A percentile compares a stretch with the other conserved stretches of the same genome.
These are phyloP conservation scores for Pyrus bretschneideri DNA, from an alignment of 306 rosid species.

Conservation along the genomic window DNA sequence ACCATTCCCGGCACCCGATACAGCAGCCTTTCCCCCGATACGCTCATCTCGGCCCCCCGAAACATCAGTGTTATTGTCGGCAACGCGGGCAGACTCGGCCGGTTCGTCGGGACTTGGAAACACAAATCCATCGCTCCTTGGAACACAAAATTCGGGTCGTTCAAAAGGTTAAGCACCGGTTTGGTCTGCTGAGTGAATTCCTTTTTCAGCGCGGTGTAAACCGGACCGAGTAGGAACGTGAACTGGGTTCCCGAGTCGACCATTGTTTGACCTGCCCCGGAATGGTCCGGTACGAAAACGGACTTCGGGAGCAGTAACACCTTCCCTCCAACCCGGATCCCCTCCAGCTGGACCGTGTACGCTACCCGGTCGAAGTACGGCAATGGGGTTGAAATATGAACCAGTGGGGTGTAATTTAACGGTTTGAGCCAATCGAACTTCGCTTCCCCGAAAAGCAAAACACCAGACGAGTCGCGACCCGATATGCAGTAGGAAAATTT, in stretches of 20 bases:
- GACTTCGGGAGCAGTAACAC: constrained; percentile 38
- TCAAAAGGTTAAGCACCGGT: constrained; percentile 21
- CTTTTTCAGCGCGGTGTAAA: constrained; percentile 51
- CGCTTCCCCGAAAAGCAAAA: constrained; percentile 58
- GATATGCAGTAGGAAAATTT: constrained; percentile 85
- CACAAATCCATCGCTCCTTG: constrained; percentile 86
- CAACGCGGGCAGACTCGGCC: constrained; percentile 12
- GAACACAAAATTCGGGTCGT: constrained; percentile 58
- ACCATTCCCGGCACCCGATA: constrained; percentile 51
- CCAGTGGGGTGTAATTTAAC: constrained; percentile 62
- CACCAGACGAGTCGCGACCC: constrained; percentile 51
- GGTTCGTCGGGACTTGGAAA: constrained; percentile 17
- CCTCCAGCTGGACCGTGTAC: constrained; percentile 61
- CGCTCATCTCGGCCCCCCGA: constrained; percentile 69
- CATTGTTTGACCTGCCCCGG: constrained; percentile 90
- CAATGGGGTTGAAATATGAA: constrained; percentile 52
- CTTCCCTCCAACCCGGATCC: constrained; percentile 47
- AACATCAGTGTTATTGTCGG: constrained; percentile 63
- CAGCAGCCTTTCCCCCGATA: constrained; percentile 48
- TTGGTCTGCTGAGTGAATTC: constrained; percentile 53
- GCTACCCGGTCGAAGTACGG: constrained; percentile 85
- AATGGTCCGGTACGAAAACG: constrained; percentile 51
- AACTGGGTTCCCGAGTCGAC: constrained; percentile 89
- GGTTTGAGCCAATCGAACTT: constrained; percentile 48
- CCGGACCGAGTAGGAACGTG: constrained; percentile 74